Evolutionary conservation across 257 asterid species (phyloP).

Genomic region (Cynanchum wilfordii): DNA sequence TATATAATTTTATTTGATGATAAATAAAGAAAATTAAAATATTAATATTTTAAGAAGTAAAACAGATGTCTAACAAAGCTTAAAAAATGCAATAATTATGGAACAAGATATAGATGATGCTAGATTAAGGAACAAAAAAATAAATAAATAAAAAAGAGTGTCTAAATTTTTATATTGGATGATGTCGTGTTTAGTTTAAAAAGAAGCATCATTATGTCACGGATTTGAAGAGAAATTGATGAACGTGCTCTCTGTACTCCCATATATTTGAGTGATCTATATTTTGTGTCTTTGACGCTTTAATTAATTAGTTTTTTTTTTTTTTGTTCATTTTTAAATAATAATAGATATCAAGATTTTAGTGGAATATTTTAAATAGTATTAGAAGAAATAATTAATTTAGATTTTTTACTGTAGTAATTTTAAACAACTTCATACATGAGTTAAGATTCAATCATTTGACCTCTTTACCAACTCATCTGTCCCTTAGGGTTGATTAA

Average conservation of each 20-base stretch:
- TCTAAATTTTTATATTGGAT: background rate
- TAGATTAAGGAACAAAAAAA: background rate
- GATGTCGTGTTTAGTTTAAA: conserved; percentile 4
- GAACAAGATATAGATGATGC: background rate
- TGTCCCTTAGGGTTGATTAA: no score
- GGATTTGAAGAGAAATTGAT: background rate
- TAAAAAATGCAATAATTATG: conserved; percentile 1
- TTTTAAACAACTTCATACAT: no score
- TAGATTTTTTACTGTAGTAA: no score
- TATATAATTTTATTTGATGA: no score
- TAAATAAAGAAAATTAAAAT: no score
- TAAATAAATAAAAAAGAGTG: background rate
- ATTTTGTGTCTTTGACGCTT: conserved; percentile 20
- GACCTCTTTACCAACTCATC: no score
- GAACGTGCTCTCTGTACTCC: background rate
- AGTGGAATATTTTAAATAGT: no score
- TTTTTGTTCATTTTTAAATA: no score
- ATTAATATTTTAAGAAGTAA: background rate
- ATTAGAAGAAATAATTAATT: no score
- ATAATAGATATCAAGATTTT: no score
- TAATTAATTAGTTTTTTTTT: background rate
- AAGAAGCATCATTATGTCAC: conserved; percentile 9
- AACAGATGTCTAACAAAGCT: background rate
- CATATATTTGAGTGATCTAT: conserved; percentile 8
- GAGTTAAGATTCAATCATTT: no score